Evolutionary conservation across 2,329 filamentous ascomycete genomes (phyloP), one percentile per base, ranked within the genome.

Genomic region (Verticillium nonalfalfae): DNA sequence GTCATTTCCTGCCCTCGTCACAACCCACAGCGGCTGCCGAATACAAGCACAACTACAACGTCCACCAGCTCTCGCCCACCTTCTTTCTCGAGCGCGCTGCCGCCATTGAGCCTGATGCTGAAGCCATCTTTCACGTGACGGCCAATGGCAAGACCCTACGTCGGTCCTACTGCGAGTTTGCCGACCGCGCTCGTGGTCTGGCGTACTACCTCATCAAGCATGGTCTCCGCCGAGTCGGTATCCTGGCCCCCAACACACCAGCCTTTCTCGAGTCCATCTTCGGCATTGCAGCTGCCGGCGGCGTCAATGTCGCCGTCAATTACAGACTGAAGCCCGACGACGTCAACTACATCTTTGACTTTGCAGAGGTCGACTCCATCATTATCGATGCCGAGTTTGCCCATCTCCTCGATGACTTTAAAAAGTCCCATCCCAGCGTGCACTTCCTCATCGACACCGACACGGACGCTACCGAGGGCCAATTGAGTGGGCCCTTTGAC

Each of bases 191-290:
- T 3, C 80, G 91, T 52, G 95, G 94, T 0, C 79, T 99, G 18
- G 93, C 93, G 14, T 98, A 96, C 76, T 98, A 90, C 73, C 73
- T 99, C 61, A 84, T 85, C 67, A 91, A 90, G 73, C 85, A 90
- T 70, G 82, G 84, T 4, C 87, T 86, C 70, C 89, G 86, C 69
- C 84, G 90, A 63, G 90, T 98, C 6, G 95, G 95, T 7, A 88
- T 99, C 57, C 80, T 99, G 11, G 88, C 87, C 9, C 91, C 95
- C 3, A 99, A 99, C 73, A 99, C 95, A 1, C 95, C 95, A 0
- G 93, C 93, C 0, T 98, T 98, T 69, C 80, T 99, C 34, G 94
- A 98, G 76, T 85, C 87, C 7, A 91, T 97, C 64, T 99, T 91
- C 71, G 95, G 90, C 1, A 89, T 97, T 67, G 88, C 88, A 1